phyloP scores from a whole-genome alignment of 495 filamentous ascomycete species.

The Bryoglossum gracile region DNA sequence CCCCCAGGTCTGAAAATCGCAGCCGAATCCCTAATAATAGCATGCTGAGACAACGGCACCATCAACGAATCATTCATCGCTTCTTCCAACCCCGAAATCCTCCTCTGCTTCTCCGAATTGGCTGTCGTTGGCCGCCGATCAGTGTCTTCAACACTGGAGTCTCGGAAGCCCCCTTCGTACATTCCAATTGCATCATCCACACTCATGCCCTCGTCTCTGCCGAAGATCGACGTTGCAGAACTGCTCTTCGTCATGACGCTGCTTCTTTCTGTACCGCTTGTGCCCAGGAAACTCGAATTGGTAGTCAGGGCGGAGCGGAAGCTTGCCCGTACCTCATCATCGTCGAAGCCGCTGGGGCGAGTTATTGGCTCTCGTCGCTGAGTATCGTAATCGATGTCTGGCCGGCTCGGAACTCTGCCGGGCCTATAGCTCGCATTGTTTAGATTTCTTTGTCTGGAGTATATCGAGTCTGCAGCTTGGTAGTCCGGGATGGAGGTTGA shows the following conservation, averaged over 20 bases:
- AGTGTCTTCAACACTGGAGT: constrained; percentile 30
- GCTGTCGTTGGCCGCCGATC: constrained; percentile 16
- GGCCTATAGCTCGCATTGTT: constrained; percentile 16
- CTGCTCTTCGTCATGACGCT: constrained; percentile 75
- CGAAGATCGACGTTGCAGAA: constrained; percentile 60
- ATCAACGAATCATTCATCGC: constrained; percentile 37
- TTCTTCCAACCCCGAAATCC: constrained; percentile 35
- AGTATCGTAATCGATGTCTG: constrained; percentile 21
- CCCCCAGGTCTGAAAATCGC: constrained; percentile 26
- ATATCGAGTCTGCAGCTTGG: constrained; percentile 22
- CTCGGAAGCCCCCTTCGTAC: constrained; percentile 78
- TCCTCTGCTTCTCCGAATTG: constrained; percentile 24
- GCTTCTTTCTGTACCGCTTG: constrained; percentile 67
- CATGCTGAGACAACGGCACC: constrained; percentile 5
- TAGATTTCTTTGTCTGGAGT: constrained; percentile 20
- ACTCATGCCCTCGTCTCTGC: constrained; percentile 66
- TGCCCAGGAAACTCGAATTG: constrained; percentile 60
- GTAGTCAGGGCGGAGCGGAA: constrained; percentile 64
- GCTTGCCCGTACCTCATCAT: constrained; percentile 59
- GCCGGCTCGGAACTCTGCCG: constrained; percentile 10
- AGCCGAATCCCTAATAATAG: constrained; percentile 31
- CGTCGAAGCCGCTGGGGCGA: constrained; percentile 34
- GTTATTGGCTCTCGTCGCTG: constrained; percentile 34
- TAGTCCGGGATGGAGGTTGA: constrained; percentile 25
- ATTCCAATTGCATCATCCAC: constrained; percentile 91